Evolutionary conservation across 2,329 filamentous ascomycete genomes (phyloP), one percentile per base, ranked within the genome.

Genomic region (Coniochaeta pulveracea): DNA sequence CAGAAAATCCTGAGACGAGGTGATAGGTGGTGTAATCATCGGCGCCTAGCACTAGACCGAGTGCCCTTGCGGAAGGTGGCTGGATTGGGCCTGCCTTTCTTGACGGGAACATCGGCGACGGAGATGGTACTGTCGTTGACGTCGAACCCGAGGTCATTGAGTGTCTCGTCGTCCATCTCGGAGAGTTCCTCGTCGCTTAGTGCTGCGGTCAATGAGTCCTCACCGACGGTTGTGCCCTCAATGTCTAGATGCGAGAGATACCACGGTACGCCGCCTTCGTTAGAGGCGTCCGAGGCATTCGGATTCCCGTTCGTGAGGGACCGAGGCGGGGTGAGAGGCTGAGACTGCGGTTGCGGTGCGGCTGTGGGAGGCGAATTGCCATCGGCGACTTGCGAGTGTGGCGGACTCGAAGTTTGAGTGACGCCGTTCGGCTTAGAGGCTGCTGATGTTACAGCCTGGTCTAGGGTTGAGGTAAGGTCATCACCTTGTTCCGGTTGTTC

Each of bases 111-210:
- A 4, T 47, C 46, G n/a, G 58, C 59, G 4, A 58, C 58, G 8
- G 55, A 60, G 34, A 63, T 62, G 16, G 56, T 63, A 38, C 55
- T 53, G 24, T 38, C 44, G 34, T 68, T 33, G 19, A 73, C 60
- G 41, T 72, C 69, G 31, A 64, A 61, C 21, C 61, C 66, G 21
- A 85, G 61, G 21, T 80, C 84, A 47, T 83, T 78, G 37, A 94
- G 64, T 57, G 89, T 85, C 33, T 93, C 86, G 43, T 95, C 88
- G 46, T 93, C 88, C 51, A 95, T 76, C 50, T 95, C 89, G 36
- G 83, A 93, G 15, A 95, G 66, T 45, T 89, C 84, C 55, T 94
- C 88, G 47, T 84, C 93, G 55, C 89, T 21, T 14, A 31, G 10
- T 9, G 21, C 78, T 69, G 2, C 79, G 1, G 72, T 76, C 66